phyloP scores from a whole-genome alignment of 208 protist species.

The Balamuthia mandrillaris region DNA sequence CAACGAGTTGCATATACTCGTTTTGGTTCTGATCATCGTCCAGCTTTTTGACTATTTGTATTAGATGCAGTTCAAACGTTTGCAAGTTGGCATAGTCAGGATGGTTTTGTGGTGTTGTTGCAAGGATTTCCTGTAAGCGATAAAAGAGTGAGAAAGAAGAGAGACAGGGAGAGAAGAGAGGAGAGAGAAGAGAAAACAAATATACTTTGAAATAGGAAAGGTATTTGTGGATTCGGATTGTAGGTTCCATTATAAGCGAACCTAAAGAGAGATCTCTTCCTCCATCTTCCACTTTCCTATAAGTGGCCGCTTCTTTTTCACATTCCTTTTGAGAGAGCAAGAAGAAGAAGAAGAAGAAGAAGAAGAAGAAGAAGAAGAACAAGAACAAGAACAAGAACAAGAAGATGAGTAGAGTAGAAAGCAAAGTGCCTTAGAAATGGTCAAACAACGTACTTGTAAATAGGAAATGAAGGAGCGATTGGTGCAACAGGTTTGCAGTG shows the following conservation, averaged over 20 bases:
- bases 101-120: not conserved
- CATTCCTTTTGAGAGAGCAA: not conserved
- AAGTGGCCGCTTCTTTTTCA: not conserved
- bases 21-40: conserved; percentile 18
- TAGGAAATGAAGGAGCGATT: not conserved
- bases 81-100: conserved; percentile 11
- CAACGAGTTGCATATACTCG: conserved; percentile 14
- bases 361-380: not conserved
- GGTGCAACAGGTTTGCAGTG: not conserved
- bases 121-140: conserved; percentile 4
- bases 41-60: conserved; percentile 22
- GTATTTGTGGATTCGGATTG: conserved; percentile 31
- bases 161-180: not conserved
- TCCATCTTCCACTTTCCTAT: not conserved
- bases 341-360: not conserved
- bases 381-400: not conserved
- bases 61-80: not conserved
- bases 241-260: not conserved
- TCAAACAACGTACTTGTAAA: not conserved
- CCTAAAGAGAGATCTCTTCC: not conserved
- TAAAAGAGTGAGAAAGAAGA: too few relatives aligned
- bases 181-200: too few relatives aligned
- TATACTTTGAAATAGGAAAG: conserved; percentile 12
- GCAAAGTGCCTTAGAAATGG: not conserved
- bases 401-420: not conserved